A percentile compares a stretch with the other conserved stretches of the same genome.
These are phyloP conservation scores for Penicillium roqueforti DNA, from an alignment of 495 filamentous ascomycete genomes.

Conservation along the genomic window DNA sequence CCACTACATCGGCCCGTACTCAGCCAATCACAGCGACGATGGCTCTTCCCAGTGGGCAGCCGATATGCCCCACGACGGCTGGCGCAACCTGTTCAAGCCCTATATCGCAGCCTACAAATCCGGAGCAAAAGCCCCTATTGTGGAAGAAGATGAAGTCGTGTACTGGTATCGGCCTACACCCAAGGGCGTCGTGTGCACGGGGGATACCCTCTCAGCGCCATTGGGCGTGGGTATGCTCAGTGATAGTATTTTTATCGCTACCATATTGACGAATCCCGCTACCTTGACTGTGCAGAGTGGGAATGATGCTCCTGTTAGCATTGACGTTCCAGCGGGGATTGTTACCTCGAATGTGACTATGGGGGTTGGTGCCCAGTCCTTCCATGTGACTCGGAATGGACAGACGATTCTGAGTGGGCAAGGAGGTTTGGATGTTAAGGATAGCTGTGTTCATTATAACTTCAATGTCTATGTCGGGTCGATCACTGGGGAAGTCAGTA, in stretches of 20 bases:
- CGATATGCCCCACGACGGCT: conserved; percentile 36
- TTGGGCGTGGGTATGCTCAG: conserved; percentile 33
- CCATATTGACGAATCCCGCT: conserved; percentile 45
- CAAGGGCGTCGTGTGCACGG: conserved; percentile 22
- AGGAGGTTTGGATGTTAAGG: not conserved
- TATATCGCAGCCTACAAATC: conserved; percentile 21
- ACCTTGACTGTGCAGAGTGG: conserved; percentile 47
- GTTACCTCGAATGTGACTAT: conserved; percentile 45
- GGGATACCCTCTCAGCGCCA: conserved; percentile 11
- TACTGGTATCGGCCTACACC: conserved; percentile 46
- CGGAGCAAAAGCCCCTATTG: not conserved
- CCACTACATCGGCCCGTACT: conserved; percentile 46
- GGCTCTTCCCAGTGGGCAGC: conserved; percentile 55
- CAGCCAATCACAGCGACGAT: conserved; percentile 47
- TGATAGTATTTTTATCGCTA: conserved; percentile 52
- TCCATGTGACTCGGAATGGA: conserved; percentile 42
- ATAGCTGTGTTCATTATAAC: conserved; percentile 2
- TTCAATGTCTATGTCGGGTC: conserved; percentile 8
- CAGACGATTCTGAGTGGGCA: conserved; percentile 41
- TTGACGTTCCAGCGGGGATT: conserved; percentile 44
- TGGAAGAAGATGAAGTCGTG: conserved; percentile 35
- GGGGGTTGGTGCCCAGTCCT: conserved; percentile 47
- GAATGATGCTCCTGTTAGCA: conserved; percentile 17
- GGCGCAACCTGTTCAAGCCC: conserved; percentile 2
- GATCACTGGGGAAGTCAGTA: not conserved